Evolutionary conservation across 495 filamentous ascomycete genomes (phyloP), one percentile per base, ranked within the genome.

Genomic region (Endocarpon pusillum): DNA sequence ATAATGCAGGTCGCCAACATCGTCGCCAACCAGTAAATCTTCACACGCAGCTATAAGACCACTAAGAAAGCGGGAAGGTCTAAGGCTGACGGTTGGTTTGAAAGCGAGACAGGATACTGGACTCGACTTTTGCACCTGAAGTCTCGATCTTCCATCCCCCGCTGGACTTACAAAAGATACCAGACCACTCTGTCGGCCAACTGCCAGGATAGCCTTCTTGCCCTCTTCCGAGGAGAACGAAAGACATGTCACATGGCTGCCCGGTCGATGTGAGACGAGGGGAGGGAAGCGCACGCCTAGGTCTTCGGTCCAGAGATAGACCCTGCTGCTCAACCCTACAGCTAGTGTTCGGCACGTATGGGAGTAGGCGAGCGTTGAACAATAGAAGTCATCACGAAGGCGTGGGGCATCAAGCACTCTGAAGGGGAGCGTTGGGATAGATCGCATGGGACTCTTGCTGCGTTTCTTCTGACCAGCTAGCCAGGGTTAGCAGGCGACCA

Each of bases 361-460:
- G 1, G 75, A 91, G 51, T 94, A 96, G 4, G 89, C 83, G 32
- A 97, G 65, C 5, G 84, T 66, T 0, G 86, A 85, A 54, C 85
- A 94, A 49, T 97, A 97, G 45, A 84, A 97, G 52, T 97, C 91
- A 50, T 97, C 89, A 19, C 82, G 68, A 30, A 96, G 64, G 17
- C 69, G 67, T 1, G 87, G 86, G 3, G 89, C 89, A 58, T 94
- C 83, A 10, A 97, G 59, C 3, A 94, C 84, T 53, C 81, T 77
- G 59, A 91, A 92, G 4, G 83, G 80, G 17, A 74, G 70, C 7
- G 61, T 60, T 4, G 83, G 79, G 14, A 87, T 61, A 18, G 52
- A 35, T 38, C 44, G 16, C 17, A 19, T 41, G 17, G 32, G 21
- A 19, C 41, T 35, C 22, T 26, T 35, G 17, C 40, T 48, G n/a